Evolutionary conservation across 2,329 filamentous ascomycete genomes (phyloP).

Genomic region (Colletotrichum incanum): DNA sequence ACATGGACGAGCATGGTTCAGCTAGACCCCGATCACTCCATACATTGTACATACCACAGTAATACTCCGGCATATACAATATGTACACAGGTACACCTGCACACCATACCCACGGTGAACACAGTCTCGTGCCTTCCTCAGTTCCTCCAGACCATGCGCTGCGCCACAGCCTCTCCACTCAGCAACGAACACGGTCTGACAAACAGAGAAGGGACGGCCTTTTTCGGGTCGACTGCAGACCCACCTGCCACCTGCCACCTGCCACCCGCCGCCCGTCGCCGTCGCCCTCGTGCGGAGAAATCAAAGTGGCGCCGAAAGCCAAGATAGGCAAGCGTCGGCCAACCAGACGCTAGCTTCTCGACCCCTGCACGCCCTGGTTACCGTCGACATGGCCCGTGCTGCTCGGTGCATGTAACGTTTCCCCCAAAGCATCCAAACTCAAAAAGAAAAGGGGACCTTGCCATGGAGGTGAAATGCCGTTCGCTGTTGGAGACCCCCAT

Average conservation of each 20-base stretch:
- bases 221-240: not conserved
- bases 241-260: not conserved
- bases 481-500: not conserved
- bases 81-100: too few relatives aligned
- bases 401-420: slow-evolving; percentile 45
- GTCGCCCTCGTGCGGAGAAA: slow-evolving; percentile 28
- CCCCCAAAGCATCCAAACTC: slow-evolving; percentile 17
- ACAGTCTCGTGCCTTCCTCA: not conserved
- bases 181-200: not conserved
- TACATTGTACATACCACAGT: too few relatives aligned
- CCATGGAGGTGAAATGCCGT: not conserved
- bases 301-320: slow-evolving; percentile 26
- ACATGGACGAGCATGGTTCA: too few relatives aligned
- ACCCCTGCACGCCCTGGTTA: too few relatives aligned
- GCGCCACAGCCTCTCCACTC: too few relatives aligned
- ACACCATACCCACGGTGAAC: too few relatives aligned
- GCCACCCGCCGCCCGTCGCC: not conserved
- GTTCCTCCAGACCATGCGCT: too few relatives aligned
- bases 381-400: not conserved
- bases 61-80: too few relatives aligned
- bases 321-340: slow-evolving; percentile 18
- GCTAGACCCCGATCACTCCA: too few relatives aligned
- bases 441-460: not conserved
- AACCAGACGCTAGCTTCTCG: slow-evolving; percentile 6
- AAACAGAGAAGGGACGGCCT: not conserved